Conservation (phyloP, 371 early-diverging fungal genomes). For the Rhizomucor pusillus region DNA sequence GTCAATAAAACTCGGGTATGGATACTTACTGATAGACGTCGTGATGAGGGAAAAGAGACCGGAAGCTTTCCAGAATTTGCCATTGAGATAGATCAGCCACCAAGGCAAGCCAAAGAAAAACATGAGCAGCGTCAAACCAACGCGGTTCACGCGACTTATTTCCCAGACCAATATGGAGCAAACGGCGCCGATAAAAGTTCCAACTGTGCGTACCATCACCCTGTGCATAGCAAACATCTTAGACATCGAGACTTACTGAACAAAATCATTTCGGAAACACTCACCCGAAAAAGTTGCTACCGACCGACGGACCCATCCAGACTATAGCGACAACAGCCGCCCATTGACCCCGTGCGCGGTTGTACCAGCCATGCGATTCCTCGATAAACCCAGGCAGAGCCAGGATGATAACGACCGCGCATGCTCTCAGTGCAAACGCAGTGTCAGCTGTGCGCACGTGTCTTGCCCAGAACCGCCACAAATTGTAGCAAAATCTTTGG, state of each 20-base stretch:
- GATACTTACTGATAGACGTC: conserved; percentile 42
- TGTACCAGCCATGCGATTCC: conserved; percentile 32
- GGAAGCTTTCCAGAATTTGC: conserved; percentile 45
- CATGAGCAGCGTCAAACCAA: conserved; percentile 27
- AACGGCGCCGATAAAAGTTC: conserved; percentile 42
- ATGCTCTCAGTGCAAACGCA: conserved; percentile 35
- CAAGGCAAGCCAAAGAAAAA: conserved; percentile 42
- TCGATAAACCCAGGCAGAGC: conserved; percentile 39
- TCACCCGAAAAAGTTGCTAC: conserved; percentile 50
- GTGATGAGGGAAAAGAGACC: conserved; percentile 45
- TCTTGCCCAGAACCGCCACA: conserved; percentile 21
- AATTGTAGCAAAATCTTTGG: conserved; percentile 27
- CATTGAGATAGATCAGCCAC: conserved; percentile 38
- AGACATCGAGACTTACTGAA: too few species aligned
- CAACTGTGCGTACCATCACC: conserved; percentile 36
- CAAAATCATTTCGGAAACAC: not conserved
- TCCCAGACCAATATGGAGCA: conserved; percentile 43
- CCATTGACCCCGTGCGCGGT: conserved; percentile 40
- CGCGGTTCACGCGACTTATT: conserved; percentile 21
- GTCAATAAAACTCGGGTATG: too few species aligned
- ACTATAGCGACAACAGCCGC: conserved; percentile 43
- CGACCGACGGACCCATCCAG: conserved; percentile 52
- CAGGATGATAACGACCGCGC: conserved; percentile 27
- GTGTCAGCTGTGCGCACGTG: conserved; percentile 36
- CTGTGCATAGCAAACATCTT: conserved; percentile 13